Evolutionary conservation across 371 early-diverging fungal species (phyloP), one percentile per base, ranked within the genome.

Genomic region (Rhizomucor miehei): DNA sequence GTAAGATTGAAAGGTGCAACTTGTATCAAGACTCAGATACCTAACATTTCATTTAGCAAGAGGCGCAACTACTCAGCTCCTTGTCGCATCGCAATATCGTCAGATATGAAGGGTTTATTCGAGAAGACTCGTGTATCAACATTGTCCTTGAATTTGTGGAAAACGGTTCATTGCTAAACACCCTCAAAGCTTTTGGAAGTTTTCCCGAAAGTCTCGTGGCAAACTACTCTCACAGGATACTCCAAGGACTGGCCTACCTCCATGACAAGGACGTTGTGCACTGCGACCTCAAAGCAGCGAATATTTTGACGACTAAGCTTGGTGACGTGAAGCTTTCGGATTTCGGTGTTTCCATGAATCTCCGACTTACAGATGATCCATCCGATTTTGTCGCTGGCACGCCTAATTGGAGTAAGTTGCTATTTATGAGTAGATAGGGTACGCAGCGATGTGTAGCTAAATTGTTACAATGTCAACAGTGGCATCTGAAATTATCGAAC

Each of bases 221-320:
- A 6, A 80, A 89, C 0, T 98, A 95, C 66, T 86, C 89, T 8
- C 73, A 80, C 21, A 92, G 96, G 64, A 91, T 94, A 12, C 76
- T 96, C 12, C 82, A 90, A 40, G 97, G 90, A 0, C 79, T 98
- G 21, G 68, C 81, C 1, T 98, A 94, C 71, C 79, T 98, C 16
- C 98, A 98, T 60, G 87, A 85, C 4, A 86, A 89, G 59, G 84
- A 75, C 51, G 87, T 89, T 1, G 89, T 88, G 4, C 98, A 99
- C 70, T 85, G 99, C 53, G 98, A 99, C 71, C 75, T 98, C 46
- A 99, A 99, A 66, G 92, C 91, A 1, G 93, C 92, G 69, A 96
- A 96, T 65, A 90, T 96, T 44, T 57, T 96, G 57, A 88, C 93
- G 0, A 96, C 94, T 4, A 95, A 95, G 62, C 79, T 85, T 37